Evolutionary conservation across 2,329 filamentous ascomycete genomes (phyloP).

Genomic region (Myriangium duriaei): DNA sequence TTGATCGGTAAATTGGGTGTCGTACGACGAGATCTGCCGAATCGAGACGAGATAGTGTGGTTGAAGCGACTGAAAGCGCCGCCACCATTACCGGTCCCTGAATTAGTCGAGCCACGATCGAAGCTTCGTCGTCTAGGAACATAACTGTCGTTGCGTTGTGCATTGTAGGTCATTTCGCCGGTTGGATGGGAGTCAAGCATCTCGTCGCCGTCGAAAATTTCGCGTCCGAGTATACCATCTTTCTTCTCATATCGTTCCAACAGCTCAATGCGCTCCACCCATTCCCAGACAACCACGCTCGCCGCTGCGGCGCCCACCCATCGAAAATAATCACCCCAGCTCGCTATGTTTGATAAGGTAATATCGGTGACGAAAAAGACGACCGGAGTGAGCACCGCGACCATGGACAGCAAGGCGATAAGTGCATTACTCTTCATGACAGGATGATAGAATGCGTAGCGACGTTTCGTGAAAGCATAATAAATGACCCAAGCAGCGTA

Average conservation of each 20-base stretch:
- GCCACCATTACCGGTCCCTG: slow-evolving; percentile 16
- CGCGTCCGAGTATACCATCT: slow-evolving; percentile 78
- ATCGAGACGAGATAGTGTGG: slow-evolving; percentile 16
- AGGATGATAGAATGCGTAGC: slow-evolving; percentile 80
- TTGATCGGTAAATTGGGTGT: background rate
- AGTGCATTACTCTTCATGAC: slow-evolving; percentile 82
- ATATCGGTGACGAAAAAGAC: slow-evolving; percentile 92
- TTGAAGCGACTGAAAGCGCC: slow-evolving; percentile 7
- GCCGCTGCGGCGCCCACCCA: slow-evolving; percentile 94
- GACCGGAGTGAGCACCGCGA: slow-evolving; percentile 75
- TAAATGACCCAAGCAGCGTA: slow-evolving; percentile 93
- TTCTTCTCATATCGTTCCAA: slow-evolving; percentile 87
- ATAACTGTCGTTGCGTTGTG: slow-evolving; percentile 12
- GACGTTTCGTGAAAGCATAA: slow-evolving; percentile 81
- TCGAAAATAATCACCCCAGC: slow-evolving; percentile 88
- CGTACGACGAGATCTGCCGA: slow-evolving; percentile 14
- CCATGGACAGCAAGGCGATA: slow-evolving; percentile 64
- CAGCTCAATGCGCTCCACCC: slow-evolving; percentile 90
- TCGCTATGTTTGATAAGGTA: slow-evolving; percentile 68
- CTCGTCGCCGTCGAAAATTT: slow-evolving; percentile 89
- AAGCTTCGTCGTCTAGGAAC: slow-evolving; percentile 18
- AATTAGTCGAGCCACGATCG: too few species aligned
- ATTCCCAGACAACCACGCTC: slow-evolving; percentile 96
- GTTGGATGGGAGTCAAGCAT: slow-evolving; percentile 62
- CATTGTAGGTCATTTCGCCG: slow-evolving; percentile 39